Evolutionary conservation across 2,329 filamentous ascomycete species (phyloP), one percentile per base, ranked within the genome.

Genomic region (Aspergillus niger): DNA sequence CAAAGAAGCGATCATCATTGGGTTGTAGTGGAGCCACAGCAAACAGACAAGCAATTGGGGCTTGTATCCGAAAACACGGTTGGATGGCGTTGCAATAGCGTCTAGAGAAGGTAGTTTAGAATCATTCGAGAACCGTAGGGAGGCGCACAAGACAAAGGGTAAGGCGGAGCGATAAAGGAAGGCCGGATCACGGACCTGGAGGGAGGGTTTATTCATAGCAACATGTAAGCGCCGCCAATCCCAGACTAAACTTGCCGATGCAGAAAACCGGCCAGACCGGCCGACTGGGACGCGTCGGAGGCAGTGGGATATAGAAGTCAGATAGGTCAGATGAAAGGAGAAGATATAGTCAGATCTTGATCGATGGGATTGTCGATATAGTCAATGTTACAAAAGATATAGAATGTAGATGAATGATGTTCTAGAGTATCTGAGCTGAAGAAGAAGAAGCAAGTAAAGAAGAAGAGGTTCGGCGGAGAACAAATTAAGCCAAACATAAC

Each of bases 141-240:
- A 38, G 28, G 41, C 20, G 22, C 15, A 22, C 30, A 48, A 36
- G n/a, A 56, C 15, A 56, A 56, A 60, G 47, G 47, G 30, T 32
- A 51, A 52, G 48, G 39, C 41, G n/a, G 24, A n/a, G 26, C 44
- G 26, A 30, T 28, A 49, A 17, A 50, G 24, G 17, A 49, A 50
- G 17, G 15, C 17, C 28, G 47, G 24, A 30, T 32, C 24, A 50
- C 47, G 24, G 47, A 50, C 47, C 47, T 50, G 26, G 26, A 30
- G n/a, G 15, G 47, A 26, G 24, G 24, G 26, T 50, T 36, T 48
- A 52, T 49, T 59, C 51, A 49, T 55, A 50, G 51, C 50, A 47
- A 56, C 24, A 60, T 49, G 32, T 59, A 59, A 57, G 52, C 57
- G 60, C 57, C 44, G 51, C 51, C 28, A 50, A 47, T 39, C 50